Evolutionary conservation across 2,329 filamentous ascomycete species (phyloP), one percentile per base, ranked within the genome.

Genomic region (Penicillium brevicompactum): DNA sequence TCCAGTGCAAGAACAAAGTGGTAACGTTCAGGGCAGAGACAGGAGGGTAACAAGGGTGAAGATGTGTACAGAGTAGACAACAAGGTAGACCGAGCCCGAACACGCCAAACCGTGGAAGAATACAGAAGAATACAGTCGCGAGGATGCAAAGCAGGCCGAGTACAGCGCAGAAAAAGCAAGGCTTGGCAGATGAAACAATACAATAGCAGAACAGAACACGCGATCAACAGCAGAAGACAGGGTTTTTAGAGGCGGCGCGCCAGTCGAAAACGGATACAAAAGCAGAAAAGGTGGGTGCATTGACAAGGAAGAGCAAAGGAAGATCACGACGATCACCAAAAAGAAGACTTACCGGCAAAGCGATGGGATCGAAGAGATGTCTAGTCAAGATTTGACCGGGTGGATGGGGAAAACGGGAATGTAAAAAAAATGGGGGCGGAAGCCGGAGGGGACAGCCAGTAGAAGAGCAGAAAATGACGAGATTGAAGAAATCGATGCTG

Each of bases 321-420:
- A 32, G 27, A 10, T n/a, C 5, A 11, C n/a, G 38, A 49, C 44
- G 49, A 43, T 49, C 37, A 37, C 3, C 5, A 27, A 27, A 27
- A 24, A 42, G 31, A 47, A 16, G 7, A 53, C 38, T 49, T 43
- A 53, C 45, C 18, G n/a, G 38, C 45, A 53, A 45, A 49, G 51
- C 38, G 45, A 49, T 42, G 43, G 43, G 30, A 31, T 27, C 24
- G 30, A 31, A 50, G 43, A 52, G 51, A 61, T 53, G 53, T 59
- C 56, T 53, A 58, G 57, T 37, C 57, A 62, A 58, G 57, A 56
- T 62, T 56, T 60, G 59, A 58, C 53, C 52, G 57, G 52, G 47
- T 45, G n/a, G 32, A 46, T 48, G 30, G 42, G 32, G 45, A 38
- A 46, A 46, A 49, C 53, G 42, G 31, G 48, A 30, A 46, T 34